Conservation (phyloP, 768 basidiomycete species). For the Arthromyces matolae region DNA sequence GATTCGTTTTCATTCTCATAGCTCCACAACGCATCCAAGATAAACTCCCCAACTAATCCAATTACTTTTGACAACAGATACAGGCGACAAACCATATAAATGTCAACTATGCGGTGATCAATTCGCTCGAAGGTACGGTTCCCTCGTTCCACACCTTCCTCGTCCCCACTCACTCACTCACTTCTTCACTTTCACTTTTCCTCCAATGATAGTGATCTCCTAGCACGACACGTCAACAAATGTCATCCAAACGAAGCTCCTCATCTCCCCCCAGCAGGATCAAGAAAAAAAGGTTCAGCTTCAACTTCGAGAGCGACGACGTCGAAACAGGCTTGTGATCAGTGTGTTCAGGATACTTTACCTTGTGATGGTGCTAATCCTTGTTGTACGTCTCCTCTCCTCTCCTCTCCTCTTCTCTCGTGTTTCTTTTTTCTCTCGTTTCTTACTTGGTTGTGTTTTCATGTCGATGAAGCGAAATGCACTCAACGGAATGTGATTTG, state of each 20-base stretch:
- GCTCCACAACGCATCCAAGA: constrained; percentile 25
- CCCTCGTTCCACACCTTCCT: neutral
- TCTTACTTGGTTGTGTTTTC: constrained; percentile 2
- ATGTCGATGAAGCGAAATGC: constrained; percentile 60
- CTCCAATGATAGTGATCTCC: constrained; percentile 65
- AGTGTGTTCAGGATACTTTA: constrained; percentile 71
- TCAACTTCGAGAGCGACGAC: constrained; percentile 71
- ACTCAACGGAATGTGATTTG: constrained; percentile 65
- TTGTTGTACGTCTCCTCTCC: constrained; percentile 71
- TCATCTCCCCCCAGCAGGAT: constrained; percentile 31
- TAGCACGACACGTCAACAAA: constrained; percentile 84
- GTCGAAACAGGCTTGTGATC: constrained; percentile 82
- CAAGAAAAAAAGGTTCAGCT: constrained; percentile 63
- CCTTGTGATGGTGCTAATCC: constrained; percentile 81
- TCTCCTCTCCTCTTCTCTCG: too few species aligned
- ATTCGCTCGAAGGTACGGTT: constrained; percentile 71
- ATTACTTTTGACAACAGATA: constrained; percentile 45
- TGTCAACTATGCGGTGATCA: constrained; percentile 87
- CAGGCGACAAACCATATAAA: constrained; percentile 87
- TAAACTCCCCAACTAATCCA: constrained; percentile 11
- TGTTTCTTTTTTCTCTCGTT: neutral
- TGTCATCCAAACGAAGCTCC: constrained; percentile 79
- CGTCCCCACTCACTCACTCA: neutral
- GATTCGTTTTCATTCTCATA: neutral
- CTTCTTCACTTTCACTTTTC: neutral